A percentile compares a stretch with the other conserved stretches of the same genome.
These are phyloP conservation scores for Panellus pusillus DNA, from an alignment of 768 basidiomycete species.

Conservation along the genomic window DNA sequence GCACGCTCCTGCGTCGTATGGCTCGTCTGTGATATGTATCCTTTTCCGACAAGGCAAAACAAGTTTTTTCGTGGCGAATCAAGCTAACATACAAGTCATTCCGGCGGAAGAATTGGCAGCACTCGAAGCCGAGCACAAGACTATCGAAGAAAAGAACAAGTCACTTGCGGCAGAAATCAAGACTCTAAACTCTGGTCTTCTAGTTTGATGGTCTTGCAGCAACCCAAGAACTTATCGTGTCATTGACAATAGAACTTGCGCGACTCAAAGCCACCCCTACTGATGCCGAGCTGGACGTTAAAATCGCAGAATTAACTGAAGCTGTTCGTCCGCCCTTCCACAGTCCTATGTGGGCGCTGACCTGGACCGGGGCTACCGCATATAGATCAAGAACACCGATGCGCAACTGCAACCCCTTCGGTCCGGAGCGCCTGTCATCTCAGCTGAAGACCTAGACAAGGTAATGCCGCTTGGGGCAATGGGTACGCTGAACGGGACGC, in stretches of 20 bases:
- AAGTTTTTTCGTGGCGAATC: slow-evolving; percentile 84
- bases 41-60: slow-evolving; percentile 62
- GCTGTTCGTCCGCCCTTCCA: slow-evolving; percentile 42
- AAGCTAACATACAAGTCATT: slow-evolving; percentile 67
- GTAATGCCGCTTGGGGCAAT: slow-evolving; percentile 72
- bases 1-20: slow-evolving; percentile 21
- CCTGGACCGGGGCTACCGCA: slow-evolving; percentile 9
- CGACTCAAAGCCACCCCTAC: slow-evolving; percentile 68
- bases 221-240: slow-evolving; percentile 2
- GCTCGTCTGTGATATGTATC: slow-evolving; percentile 3
- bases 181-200: slow-evolving; percentile 44
- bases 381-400: slow-evolving; percentile 49
- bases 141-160: slow-evolving; percentile 62
- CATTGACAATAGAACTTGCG: slow-evolving; percentile 51
- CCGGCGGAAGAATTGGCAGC: slow-evolving; percentile 58
- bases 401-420: slow-evolving; percentile 64
- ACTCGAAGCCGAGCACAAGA: slow-evolving; percentile 60
- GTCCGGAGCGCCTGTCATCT: slow-evolving; percentile 64
- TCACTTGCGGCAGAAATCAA: slow-evolving; percentile 50
- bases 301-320: slow-evolving; percentile 49
- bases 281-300: slow-evolving; percentile 59
- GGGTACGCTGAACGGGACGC: slow-evolving; percentile 78
- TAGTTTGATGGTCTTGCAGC: not conserved
- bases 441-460: slow-evolving; percentile 64
- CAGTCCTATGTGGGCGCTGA: slow-evolving; percentile 3